Conservation (phyloP, 129 eudicot species). For the Ambrosia trifida region DNA sequence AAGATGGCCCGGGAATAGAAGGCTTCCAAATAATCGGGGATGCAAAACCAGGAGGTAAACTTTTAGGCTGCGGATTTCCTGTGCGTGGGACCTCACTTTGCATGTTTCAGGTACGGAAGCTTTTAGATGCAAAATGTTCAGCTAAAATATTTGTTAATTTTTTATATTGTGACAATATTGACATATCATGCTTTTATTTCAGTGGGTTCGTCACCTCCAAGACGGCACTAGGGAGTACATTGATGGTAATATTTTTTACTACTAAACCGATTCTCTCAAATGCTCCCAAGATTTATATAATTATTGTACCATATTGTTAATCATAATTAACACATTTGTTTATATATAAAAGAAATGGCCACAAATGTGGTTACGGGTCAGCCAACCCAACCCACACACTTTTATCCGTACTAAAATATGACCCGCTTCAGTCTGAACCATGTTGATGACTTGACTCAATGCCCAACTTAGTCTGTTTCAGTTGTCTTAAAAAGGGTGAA, state of each 20-base stretch:
- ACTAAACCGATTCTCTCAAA: background rate
- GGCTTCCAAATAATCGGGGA: conserved; percentile 89
- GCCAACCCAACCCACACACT: background rate
- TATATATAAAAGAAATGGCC: background rate
- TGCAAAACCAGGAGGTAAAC: conserved; percentile 79
- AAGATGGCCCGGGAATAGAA: conserved; percentile 87
- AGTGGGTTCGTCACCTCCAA: conserved; percentile 99
- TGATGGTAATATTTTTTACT: conserved; percentile 58
- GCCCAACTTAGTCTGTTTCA: conserved; percentile 4
- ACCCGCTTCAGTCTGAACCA: conserved; percentile 7
- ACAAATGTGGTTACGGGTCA: background rate
- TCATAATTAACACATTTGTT: background rate
- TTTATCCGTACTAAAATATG: background rate
- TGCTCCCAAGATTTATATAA: background rate
- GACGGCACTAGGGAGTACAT: conserved; percentile 95
- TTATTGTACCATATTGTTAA: background rate
- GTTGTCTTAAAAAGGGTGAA: conserved; percentile 11
- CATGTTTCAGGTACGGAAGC: conserved; percentile 77
- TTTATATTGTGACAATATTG: background rate
- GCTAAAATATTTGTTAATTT: background rate
- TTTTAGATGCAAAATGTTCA: conserved; percentile 13
- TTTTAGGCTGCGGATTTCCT: conserved; percentile 84
- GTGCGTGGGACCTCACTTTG: conserved; percentile 92
- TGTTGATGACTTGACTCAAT: no score
- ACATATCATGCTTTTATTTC: conserved; percentile 8